Conservation (phyloP, 176 grass and related monocot genomes). For the Ensete ventricosum region DNA sequence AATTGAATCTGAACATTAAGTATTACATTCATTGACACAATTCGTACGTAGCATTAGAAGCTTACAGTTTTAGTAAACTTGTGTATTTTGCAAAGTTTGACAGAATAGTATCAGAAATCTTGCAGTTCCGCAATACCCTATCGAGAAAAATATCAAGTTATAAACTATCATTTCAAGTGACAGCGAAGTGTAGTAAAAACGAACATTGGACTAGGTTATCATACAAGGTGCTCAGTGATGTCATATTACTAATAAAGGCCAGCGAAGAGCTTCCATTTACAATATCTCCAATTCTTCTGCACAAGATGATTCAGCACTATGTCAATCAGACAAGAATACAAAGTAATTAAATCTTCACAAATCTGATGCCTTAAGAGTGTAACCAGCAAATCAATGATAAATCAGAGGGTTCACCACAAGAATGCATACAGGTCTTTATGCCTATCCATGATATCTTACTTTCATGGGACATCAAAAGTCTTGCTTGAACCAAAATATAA, state of each 20-base stretch:
- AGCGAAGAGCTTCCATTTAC: slow-evolving; percentile 59
- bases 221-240: slow-evolving; percentile 53
- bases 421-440: too few relatives aligned
- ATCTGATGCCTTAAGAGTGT: neutral
- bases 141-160: neutral
- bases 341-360: neutral
- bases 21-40: slow-evolving; percentile 4
- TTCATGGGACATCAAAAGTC: too few relatives aligned
- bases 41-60: neutral
- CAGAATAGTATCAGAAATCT: slow-evolving; percentile 59
- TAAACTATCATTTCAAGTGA: neutral
- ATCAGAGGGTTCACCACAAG: too few relatives aligned
- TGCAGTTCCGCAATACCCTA: slow-evolving; percentile 75
- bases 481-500: neutral
- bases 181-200: neutral
- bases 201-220: too few relatives aligned
- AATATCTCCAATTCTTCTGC: slow-evolving; percentile 66
- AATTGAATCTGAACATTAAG: neutral
- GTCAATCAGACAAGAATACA: neutral
- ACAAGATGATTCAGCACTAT: neutral
- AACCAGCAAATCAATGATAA: too few relatives aligned
- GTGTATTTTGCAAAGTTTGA: slow-evolving; percentile 46
- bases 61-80: slow-evolving; percentile 36
- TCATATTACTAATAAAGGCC: slow-evolving; percentile 54
- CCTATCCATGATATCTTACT: too few relatives aligned